Evolutionary conservation across 306 rosid genomes (phyloP).

Genomic region (Cyamopsis tetragonoloba): DNA sequence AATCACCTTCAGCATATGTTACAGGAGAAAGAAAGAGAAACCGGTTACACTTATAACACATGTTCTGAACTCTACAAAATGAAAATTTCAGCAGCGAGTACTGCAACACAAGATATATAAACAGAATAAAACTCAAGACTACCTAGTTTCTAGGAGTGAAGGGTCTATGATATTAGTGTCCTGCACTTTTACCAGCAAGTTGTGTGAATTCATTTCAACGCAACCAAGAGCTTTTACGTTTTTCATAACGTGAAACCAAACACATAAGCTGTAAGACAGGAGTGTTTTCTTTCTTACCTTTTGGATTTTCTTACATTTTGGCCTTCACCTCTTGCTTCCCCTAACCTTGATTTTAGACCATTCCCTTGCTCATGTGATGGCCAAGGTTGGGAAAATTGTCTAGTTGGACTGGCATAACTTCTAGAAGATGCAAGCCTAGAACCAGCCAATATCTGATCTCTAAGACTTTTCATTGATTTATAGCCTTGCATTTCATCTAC

Average conservation of each 20-base stretch:
- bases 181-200: constrained; percentile 1
- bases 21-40: constrained; percentile 21
- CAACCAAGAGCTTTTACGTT: too few relatives aligned
- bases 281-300: too few relatives aligned
- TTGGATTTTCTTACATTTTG: constrained; percentile 59
- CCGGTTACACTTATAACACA: constrained; percentile 23
- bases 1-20: constrained; percentile 25
- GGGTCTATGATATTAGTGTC: neutral
- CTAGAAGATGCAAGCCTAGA: constrained; percentile 57
- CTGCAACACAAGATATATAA: constrained; percentile 39
- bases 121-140: constrained; percentile 10
- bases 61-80: constrained; percentile 31
- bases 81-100: constrained; percentile 33
- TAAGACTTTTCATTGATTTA: constrained; percentile 67
- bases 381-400: constrained; percentile 77
- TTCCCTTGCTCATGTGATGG: constrained; percentile 61
- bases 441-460: constrained; percentile 69
- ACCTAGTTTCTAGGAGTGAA: constrained; percentile 2
- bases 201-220: too few relatives aligned
- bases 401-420: constrained; percentile 70
- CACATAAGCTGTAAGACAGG: too few relatives aligned
- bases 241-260: too few relatives aligned
- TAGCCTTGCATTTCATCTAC: constrained; percentile 60
- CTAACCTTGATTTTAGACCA: constrained; percentile 72
- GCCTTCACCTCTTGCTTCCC: constrained; percentile 60